Evolutionary conservation across 768 basidiomycete genomes (phyloP).

Genomic region (Terana coerulea): DNA sequence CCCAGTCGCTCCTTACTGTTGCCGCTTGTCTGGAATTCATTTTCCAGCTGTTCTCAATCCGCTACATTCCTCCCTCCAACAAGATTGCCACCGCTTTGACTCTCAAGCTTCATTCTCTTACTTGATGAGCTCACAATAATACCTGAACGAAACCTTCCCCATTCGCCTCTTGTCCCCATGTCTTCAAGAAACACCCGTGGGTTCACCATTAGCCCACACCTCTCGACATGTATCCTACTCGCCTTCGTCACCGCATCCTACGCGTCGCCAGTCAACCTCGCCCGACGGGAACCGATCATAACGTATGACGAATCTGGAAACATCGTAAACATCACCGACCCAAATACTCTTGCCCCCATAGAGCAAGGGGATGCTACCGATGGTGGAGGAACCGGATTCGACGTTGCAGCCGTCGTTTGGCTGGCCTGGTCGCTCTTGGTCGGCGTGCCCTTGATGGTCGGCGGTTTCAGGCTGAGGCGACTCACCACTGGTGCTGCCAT

Average conservation of each 20-base stretch:
- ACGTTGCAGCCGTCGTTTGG: constrained; percentile 52
- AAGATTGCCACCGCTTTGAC: background rate
- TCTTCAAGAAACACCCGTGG: too few relatives aligned
- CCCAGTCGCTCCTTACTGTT: constrained; percentile 2
- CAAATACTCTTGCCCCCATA: constrained; percentile 38
- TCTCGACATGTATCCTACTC: background rate
- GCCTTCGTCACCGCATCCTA: background rate
- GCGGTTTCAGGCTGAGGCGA: constrained; percentile 55
- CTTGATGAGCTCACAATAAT: constrained; percentile 1
- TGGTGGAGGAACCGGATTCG: constrained; percentile 49
- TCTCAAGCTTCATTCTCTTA: background rate
- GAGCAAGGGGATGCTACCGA: constrained; percentile 57
- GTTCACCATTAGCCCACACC: too few relatives aligned
- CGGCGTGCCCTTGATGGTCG: constrained; percentile 51
- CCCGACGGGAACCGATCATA: constrained; percentile 10
- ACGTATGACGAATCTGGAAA: constrained; percentile 30
- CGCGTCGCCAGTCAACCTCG: background rate
- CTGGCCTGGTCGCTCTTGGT: constrained; percentile 46
- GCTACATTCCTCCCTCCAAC: background rate
- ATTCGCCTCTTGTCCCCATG: background rate
- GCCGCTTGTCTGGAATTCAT: background rate
- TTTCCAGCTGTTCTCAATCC: background rate
- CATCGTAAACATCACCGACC: constrained; percentile 38
- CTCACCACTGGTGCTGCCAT: constrained; percentile 51
- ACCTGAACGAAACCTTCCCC: background rate